Evolutionary conservation across 1,284 basidiomycete genomes (phyloP), one percentile per base, ranked within the genome.

Genomic region (Mycena sp.): DNA sequence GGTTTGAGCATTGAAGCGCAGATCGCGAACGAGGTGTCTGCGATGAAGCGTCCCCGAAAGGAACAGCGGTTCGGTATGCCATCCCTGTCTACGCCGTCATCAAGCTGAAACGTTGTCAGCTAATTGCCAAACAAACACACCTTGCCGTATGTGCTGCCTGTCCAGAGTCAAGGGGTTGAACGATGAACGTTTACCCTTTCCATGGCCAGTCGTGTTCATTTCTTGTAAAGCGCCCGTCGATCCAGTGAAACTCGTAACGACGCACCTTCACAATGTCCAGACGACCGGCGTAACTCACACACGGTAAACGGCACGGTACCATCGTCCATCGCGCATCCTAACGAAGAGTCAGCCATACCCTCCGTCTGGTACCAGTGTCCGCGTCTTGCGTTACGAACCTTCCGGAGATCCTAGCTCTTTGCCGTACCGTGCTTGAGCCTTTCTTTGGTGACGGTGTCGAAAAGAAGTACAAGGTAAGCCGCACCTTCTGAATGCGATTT

Each of bases 211-310:
- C 16, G 78, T 92, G 21, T 94, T 93, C 74, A 90, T 94, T 53
- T 87, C 90, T 9, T 93, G 90, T 74, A 89, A 85, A 73, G 79
- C 86, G 2, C 92, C 92, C 0, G 81, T 93, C 32, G 88, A 94
- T 71, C 92, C 93, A 0, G 88, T 93, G n/a, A 77, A 84, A 64
- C 77, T 94, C 11, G 84, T 92, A n/a, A 72, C 83, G 30, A 84
- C 83, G 44, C 86, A 92, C 68, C 79, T 93, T 6, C 78, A 87
- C 58, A 86, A 86, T 56, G 83, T 93, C 1, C 76, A 86, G 61
- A 76, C 75, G 19, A 89, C 88, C 1, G 91, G 90, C 1, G 76
- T 87, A 5, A 84, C 89, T 2, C 82, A 83, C 46, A 92, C 91
- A 44, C 82, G 87, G 92, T 90, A 70, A n/a, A n/a, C n/a, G n/a